Evolutionary conservation across 768 basidiomycete species (phyloP), one percentile per base, ranked within the genome.

Genomic region (Amanita pallidorosea): DNA sequence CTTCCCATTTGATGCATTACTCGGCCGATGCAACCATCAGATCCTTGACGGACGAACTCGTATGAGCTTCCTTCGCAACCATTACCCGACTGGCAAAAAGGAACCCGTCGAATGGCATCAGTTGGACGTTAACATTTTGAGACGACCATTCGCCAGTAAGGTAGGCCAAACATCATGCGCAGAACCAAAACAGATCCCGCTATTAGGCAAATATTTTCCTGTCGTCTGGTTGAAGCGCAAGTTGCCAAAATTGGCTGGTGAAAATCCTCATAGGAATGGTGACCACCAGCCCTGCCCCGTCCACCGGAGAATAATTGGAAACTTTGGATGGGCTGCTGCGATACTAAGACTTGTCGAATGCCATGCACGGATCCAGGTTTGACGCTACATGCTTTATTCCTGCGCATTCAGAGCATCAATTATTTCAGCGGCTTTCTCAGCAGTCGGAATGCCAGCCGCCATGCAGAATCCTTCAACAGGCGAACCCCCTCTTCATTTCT

Each of bases 381-480:
- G 81, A 96, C 0, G 93, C 79, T 55, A 99, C 82, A 63, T 99
- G 96, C 68, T 87, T 89, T 67, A 98, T 95, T 20, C 95, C 95
- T 46, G 88, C 86, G 29, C 68, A 58, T 77, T 78, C 44, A 99
- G 71, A 3, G 83, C 89, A 12, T 74, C 80, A 56, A 98, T 96
- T 68, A 99, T 97, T 68, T 98, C 95, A 41, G 84, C 84, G 2
- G 95, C 94, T 69, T 98, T 99, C 69, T 98, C 96, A 2, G 91
- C 90, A 58, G 79, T 88, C 7, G 96, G 96, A 58, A 99, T 89
- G 61, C 95, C 96, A 42, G 96, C 96, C 36, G 95, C 96, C 53
- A 98, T 90, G 63, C 94, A 97, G 70, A 99, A 95, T n/a, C 96
- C 96, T 71, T 99, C 95, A 55, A 98, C 75, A 11, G 96, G 96